Evolutionary conservation across 2,329 filamentous ascomycete species (phyloP).

Genomic region (Aspergillus neoniger): DNA sequence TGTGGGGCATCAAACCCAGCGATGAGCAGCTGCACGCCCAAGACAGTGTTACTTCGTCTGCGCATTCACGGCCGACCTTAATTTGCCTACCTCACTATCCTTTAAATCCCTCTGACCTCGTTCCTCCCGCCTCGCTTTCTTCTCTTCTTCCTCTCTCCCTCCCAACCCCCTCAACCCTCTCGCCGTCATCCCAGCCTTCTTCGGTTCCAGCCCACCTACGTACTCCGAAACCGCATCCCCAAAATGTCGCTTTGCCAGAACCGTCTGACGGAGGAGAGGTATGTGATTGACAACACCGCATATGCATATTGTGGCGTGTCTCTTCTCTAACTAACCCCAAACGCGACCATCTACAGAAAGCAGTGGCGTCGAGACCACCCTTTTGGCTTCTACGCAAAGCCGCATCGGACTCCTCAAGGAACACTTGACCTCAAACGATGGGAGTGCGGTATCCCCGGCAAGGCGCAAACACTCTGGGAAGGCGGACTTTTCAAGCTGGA

Average conservation of each 20-base stretch:
- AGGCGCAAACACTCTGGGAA: constrained; percentile 96
- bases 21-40: constrained; percentile 1
- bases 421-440: constrained; percentile 90
- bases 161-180: background rate
- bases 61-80: constrained; percentile 8
- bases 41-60: constrained; percentile 9
- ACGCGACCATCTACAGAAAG: constrained; percentile 61
- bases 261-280: constrained; percentile 85
- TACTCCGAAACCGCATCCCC: constrained; percentile 56
- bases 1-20: constrained; percentile 20
- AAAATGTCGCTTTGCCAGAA: constrained; percentile 86
- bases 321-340: constrained; percentile 15
- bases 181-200: background rate
- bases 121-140: constrained; percentile 5
- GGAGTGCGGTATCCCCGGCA: constrained; percentile 96
- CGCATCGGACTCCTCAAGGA: constrained; percentile 74
- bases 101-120: background rate
- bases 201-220: background rate
- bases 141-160: constrained; percentile 1
- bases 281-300: constrained; percentile 35
- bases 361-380: constrained; percentile 97
- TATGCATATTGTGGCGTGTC: background rate
- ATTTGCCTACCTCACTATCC: background rate
- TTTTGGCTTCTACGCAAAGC: constrained; percentile 95
- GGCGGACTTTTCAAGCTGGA: constrained; percentile 96